phyloP scores from a whole-genome alignment of 2,329 filamentous ascomycete genomes.

The Paecilomyces fulvus region DNA sequence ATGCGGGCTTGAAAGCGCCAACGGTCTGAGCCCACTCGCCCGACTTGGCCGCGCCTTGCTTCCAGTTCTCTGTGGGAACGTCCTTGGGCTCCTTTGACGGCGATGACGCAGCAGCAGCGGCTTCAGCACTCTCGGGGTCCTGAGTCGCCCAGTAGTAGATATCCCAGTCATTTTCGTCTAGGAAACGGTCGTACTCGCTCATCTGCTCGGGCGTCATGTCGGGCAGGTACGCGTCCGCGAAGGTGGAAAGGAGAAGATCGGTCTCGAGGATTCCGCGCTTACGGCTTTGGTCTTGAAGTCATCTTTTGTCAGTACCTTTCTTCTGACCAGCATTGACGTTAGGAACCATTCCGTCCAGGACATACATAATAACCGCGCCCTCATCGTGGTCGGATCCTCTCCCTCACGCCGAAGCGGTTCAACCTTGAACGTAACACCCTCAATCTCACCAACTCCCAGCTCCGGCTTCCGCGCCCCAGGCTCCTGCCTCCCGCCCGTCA shows the following conservation, averaged over 20 bases:
- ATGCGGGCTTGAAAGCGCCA: conserved; percentile 87
- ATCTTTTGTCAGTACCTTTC: neutral
- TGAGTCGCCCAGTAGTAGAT: conserved; percentile 99
- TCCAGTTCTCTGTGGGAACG: conserved; percentile 38
- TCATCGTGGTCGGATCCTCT: conserved; percentile 77
- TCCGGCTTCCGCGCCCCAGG: conserved; percentile 51
- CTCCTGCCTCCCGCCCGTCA: conserved; percentile 56
- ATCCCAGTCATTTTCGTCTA: conserved; percentile 99
- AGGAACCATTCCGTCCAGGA: conserved; percentile 7
- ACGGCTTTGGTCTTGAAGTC: conserved; percentile 72
- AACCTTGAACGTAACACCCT: conserved; percentile 77
- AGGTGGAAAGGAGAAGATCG: conserved; percentile 92
- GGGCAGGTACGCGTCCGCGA: conserved; percentile 70
- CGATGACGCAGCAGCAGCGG: conserved; percentile 27
- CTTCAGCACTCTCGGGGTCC: conserved; percentile 50
- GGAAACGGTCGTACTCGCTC: conserved; percentile 77
- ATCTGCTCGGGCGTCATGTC: conserved; percentile 67
- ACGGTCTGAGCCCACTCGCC: conserved; percentile 97
- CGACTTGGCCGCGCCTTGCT: conserved; percentile 43
- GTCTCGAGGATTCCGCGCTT: conserved; percentile 95
- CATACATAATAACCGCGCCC: conserved; percentile 68
- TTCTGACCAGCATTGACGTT: neutral
- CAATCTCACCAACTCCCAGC: conserved; percentile 75
- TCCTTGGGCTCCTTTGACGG: conserved; percentile 24
- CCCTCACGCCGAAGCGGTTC: conserved; percentile 79